Evolutionary conservation across 2,329 filamentous ascomycete genomes (phyloP).

Genomic region (Trichophyton simii): DNA sequence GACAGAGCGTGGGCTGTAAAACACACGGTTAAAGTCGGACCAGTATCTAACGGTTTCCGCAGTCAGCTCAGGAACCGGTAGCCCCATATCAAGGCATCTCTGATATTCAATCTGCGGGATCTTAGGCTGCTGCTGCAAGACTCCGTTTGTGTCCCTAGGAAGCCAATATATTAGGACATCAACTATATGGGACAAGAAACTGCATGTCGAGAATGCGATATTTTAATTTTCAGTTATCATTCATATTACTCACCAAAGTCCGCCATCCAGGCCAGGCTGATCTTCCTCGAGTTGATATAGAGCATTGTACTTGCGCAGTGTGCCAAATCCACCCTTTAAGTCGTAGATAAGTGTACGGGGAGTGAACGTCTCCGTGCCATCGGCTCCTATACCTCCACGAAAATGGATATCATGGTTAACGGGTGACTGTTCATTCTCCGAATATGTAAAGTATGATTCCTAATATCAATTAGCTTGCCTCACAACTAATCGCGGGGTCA

Average conservation of each 20-base stretch:
- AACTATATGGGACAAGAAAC: background rate
- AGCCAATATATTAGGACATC: background rate
- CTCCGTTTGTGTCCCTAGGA: slow-evolving; percentile 50
- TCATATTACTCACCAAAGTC: slow-evolving; percentile 31
- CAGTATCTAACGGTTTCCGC: slow-evolving; percentile 74
- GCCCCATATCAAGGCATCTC: slow-evolving; percentile 60
- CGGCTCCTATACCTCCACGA: slow-evolving; percentile 64
- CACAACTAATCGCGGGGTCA: background rate
- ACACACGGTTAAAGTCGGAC: slow-evolving; percentile 92
- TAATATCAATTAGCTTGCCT: slow-evolving; percentile 27
- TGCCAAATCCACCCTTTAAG: slow-evolving; percentile 84
- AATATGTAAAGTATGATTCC: slow-evolving; percentile 97
- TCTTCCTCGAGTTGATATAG: slow-evolving; percentile 55
- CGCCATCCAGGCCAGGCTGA: slow-evolving; percentile 20
- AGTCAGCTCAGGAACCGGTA: slow-evolving; percentile 50
- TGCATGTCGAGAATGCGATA: background rate
- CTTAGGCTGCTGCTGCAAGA: slow-evolving; percentile 54
- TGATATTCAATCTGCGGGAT: slow-evolving; percentile 68
- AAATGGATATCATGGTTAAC: slow-evolving; percentile 84
- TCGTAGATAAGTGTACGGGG: slow-evolving; percentile 90
- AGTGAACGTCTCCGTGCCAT: slow-evolving; percentile 82
- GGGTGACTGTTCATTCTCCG: slow-evolving; percentile 49
- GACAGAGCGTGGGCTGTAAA: slow-evolving; percentile 77
- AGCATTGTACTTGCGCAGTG: slow-evolving; percentile 73
- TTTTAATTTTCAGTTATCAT: background rate